A percentile compares a stretch with the other conserved stretches of the same genome.
Conservation (phyloP, 225 moss, liverwort and hornwort genomes). For the Neckera pumila region DNA sequence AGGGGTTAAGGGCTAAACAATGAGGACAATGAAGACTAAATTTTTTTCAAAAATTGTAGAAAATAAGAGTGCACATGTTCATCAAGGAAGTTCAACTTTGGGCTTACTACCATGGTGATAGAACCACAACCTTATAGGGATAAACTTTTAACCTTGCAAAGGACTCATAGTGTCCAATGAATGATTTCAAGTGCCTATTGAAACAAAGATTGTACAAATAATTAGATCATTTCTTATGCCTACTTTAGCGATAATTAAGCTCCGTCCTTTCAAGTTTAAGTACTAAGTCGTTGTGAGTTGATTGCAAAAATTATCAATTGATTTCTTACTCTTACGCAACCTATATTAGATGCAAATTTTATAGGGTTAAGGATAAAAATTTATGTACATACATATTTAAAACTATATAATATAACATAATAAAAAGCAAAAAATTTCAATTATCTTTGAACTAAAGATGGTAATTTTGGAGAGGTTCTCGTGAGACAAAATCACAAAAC, state of each 20-base stretch:
- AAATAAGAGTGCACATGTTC: no score
- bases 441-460: not conserved
- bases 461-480: no score
- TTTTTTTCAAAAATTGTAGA: not conserved
- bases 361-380: not conserved
- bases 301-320: not conserved
- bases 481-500: not conserved
- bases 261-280: not conserved
- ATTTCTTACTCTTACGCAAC: not conserved
- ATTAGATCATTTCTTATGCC: not conserved
- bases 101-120: rapidly evolving
- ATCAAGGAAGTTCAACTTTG: not conserved
- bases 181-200: not conserved
- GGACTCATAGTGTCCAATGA: not conserved
- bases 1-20: no score
- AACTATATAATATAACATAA: no score
- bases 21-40: no score
- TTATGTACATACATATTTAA: no score
- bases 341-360: not conserved
- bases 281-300: not conserved
- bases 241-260: not conserved
- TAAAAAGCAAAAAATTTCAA: not conserved
- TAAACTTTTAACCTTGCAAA: not conserved
- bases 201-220: not conserved
- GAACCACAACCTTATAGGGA: rapidly evolving